Percentiles rank a stretch among this genome's conserved stretches.
Evolutionary conservation across 2,329 filamentous ascomycete genomes (phyloP).

Genomic region (Cordyceps farinosa): DNA sequence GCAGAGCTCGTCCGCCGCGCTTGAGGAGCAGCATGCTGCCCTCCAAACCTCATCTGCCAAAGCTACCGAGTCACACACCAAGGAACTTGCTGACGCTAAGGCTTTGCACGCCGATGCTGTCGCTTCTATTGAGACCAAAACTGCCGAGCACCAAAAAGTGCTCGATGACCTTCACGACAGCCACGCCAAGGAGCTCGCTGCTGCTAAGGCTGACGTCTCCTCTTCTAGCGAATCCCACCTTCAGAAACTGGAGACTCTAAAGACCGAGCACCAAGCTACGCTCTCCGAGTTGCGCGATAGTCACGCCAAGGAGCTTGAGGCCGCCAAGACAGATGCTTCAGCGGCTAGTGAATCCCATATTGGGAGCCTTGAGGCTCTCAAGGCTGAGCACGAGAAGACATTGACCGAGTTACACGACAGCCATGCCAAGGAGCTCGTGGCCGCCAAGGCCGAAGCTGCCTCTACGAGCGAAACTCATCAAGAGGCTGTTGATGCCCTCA

Average conservation of each 20-base stretch:
- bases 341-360: conserved; percentile 47
- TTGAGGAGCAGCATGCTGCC: conserved; percentile 55
- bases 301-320: conserved; percentile 57
- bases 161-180: conserved; percentile 54
- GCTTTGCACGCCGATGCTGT: conserved; percentile 43
- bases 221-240: conserved; percentile 29
- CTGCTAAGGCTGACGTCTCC: conserved; percentile 42
- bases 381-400: conserved; percentile 53
- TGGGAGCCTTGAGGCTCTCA: conserved; percentile 51
- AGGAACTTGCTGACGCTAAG: conserved; percentile 42
- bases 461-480: conserved; percentile 28
- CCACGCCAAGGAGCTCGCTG: conserved; percentile 57
- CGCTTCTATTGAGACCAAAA: conserved; percentile 47
- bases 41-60: conserved; percentile 37
- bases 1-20: conserved; percentile 38
- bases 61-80: conserved; percentile 36
- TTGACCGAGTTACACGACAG: conserved; percentile 40
- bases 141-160: conserved; percentile 50
- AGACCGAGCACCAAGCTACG: conserved; percentile 35
- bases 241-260: conserved; percentile 33
- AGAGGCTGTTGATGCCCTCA: conserved; percentile 33
- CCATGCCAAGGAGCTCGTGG: conserved; percentile 39
- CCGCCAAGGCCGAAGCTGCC: conserved; percentile 35
- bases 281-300: conserved; percentile 46
- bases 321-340: conserved; percentile 49